Conservation (phyloP, 2,329 filamentous ascomycete species). For the Penicillium psychrosexuale region DNA sequence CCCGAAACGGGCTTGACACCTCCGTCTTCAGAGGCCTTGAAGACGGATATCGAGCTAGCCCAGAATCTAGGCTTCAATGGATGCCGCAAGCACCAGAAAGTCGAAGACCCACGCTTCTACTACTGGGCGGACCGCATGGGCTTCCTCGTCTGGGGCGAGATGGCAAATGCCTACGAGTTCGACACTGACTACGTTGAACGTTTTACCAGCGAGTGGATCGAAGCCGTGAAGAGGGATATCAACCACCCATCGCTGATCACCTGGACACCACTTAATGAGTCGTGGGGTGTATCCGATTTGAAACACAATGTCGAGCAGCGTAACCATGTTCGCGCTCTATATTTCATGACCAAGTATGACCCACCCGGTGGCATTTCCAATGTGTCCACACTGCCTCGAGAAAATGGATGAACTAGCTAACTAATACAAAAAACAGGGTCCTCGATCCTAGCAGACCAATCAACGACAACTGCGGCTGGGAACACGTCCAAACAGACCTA, state of each 20-base stretch:
- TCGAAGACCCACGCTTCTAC: slow-evolving; percentile 65
- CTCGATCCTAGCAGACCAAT: slow-evolving; percentile 63
- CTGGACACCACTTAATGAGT: slow-evolving; percentile 66
- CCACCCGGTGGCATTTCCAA: neutral
- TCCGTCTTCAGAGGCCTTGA: slow-evolving; percentile 64
- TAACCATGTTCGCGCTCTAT: slow-evolving; percentile 62
- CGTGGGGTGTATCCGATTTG: slow-evolving; percentile 62
- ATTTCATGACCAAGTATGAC: slow-evolving; percentile 60
- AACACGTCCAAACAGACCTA: slow-evolving; percentile 63
- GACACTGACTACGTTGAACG: slow-evolving; percentile 56
- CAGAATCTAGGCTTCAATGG: slow-evolving; percentile 68
- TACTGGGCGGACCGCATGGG: slow-evolving; percentile 65
- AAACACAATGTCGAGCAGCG: slow-evolving; percentile 57
- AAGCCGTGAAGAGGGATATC: slow-evolving; percentile 61
- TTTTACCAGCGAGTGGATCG: slow-evolving; percentile 64
- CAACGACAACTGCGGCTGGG: slow-evolving; percentile 72
- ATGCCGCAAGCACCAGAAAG: slow-evolving; percentile 65
- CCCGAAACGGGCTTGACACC: slow-evolving; percentile 65
- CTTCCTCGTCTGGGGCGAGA: slow-evolving; percentile 67
- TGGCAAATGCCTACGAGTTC: slow-evolving; percentile 65
- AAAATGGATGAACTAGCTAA: neutral
- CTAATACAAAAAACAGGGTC: slow-evolving; percentile 32
- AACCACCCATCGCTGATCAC: slow-evolving; percentile 63
- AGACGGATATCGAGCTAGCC: slow-evolving; percentile 60
- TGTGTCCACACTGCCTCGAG: no score